A percentile compares a stretch with the other conserved stretches of the same genome.
phyloP scores from a whole-genome alignment of 768 basidiomycete species.

The Auriculariales sp. region DNA sequence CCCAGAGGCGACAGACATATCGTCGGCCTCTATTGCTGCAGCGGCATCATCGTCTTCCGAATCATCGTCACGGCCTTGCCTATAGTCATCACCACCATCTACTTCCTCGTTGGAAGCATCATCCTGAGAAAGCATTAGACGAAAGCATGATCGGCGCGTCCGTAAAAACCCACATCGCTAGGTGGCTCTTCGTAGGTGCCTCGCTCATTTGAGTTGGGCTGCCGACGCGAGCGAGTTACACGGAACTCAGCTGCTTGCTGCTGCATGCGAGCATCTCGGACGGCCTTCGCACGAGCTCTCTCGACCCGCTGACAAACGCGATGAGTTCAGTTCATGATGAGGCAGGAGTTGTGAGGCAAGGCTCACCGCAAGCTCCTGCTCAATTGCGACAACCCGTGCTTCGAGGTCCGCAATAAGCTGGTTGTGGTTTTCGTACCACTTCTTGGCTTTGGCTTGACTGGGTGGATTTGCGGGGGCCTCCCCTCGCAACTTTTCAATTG shows the following conservation, averaged over 20 bases:
- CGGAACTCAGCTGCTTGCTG: slow-evolving; percentile 52
- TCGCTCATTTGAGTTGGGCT: slow-evolving; percentile 52
- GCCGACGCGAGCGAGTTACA: slow-evolving; percentile 63
- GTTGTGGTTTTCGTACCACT: slow-evolving; percentile 46
- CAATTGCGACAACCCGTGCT: slow-evolving; percentile 47
- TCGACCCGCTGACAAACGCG: slow-evolving; percentile 43
- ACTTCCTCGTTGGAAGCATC: slow-evolving; percentile 11
- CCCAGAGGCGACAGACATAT: slow-evolving; percentile 4
- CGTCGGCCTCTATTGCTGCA: too few species aligned
- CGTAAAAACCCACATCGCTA: slow-evolving; percentile 58
- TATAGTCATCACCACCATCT: slow-evolving; percentile 55
- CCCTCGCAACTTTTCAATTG: slow-evolving; percentile 46
- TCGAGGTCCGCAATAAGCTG: slow-evolving; percentile 49
- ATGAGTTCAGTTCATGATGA: slow-evolving; percentile 8
- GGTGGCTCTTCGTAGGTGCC: slow-evolving; percentile 52
- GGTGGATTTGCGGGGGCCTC: slow-evolving; percentile 24
- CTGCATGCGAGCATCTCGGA: slow-evolving; percentile 40
- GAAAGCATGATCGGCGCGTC: slow-evolving; percentile 13
- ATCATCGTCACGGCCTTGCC: slow-evolving; percentile 21
- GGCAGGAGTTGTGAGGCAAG: neutral
- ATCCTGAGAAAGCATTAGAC: slow-evolving; percentile 10
- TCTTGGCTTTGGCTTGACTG: slow-evolving; percentile 25
- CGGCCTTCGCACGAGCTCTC: slow-evolving; percentile 47
- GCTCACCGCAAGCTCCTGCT: slow-evolving; percentile 59
- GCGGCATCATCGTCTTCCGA: slow-evolving; percentile 24